Evolutionary conservation across 306 rosid species (phyloP).

Genomic region (Fragaria iinumae): DNA sequence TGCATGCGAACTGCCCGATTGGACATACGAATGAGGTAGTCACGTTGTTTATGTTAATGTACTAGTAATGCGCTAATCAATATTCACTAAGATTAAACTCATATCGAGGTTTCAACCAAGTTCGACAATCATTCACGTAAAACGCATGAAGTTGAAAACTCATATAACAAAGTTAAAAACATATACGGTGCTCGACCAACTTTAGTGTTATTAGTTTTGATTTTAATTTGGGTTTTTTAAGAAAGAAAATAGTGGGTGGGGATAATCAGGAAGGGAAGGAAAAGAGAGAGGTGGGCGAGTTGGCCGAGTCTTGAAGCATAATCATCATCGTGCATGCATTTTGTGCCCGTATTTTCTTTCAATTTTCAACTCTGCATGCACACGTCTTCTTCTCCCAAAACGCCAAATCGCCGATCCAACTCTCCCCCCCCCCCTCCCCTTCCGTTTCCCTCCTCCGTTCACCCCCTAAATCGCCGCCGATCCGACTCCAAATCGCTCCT

Average conservation of each 20-base stretch:
- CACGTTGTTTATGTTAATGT: too few relatives aligned
- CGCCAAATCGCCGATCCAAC: constrained; percentile 32
- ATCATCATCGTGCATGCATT: constrained; percentile 99
- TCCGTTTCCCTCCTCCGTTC: constrained; percentile 18
- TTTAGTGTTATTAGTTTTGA: too few relatives aligned
- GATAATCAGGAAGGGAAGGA: constrained; percentile 12
- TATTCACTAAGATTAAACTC: too few relatives aligned
- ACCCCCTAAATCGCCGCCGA: constrained; percentile 5
- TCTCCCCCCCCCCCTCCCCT: constrained; percentile 24
- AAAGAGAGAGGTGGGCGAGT: constrained; percentile 44
- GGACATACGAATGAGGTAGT: not conserved
- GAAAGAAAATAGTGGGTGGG: not conserved
- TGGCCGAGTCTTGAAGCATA: constrained; percentile 93
- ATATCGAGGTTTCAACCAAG: too few relatives aligned
- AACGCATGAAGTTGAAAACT: too few relatives aligned
- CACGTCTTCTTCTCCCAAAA: constrained; percentile 58
- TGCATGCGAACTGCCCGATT: constrained; percentile 34
- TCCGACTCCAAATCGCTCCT: constrained; percentile 2
- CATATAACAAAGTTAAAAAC: too few relatives aligned
- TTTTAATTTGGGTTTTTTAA: too few relatives aligned
- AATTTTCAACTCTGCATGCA: constrained; percentile 71
- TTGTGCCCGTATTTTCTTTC: constrained; percentile 34
- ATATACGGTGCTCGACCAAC: too few relatives aligned
- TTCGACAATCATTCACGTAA: too few relatives aligned
- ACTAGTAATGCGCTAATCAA: accelerated